phyloP scores from a whole-genome alignment of 2,329 filamentous ascomycete species.

The Incumbomyces delicatus region DNA sequence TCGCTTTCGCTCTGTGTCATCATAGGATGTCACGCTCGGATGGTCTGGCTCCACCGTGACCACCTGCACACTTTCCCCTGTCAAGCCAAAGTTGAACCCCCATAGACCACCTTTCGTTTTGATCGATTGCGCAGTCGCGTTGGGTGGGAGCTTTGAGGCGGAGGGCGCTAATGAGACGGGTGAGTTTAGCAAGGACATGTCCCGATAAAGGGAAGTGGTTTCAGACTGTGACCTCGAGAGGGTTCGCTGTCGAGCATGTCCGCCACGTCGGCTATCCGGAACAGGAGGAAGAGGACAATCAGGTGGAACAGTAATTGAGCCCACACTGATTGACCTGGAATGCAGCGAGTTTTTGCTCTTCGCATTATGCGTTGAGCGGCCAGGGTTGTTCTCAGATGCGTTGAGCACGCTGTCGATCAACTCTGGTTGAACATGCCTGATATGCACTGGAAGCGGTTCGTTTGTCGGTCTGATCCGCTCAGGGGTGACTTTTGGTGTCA shows the following conservation, averaged over 20 bases:
- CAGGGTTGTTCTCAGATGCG: constrained; percentile 26
- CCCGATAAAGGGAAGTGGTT: background rate
- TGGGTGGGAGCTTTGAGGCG: background rate
- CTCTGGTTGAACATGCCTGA: background rate
- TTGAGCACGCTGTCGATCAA: constrained; percentile 7
- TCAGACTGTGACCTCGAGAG: background rate
- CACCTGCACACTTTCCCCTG: background rate
- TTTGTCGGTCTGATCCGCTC: constrained; percentile 11
- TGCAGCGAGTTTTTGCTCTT: background rate
- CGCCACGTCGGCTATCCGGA: constrained; percentile 13
- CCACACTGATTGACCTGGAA: constrained; percentile 15
- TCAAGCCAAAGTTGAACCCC: background rate
- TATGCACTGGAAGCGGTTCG: background rate
- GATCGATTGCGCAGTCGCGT: background rate
- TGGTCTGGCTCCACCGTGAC: background rate
- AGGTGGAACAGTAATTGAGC: constrained; percentile 26
- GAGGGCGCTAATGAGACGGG: background rate
- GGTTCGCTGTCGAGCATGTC: background rate
- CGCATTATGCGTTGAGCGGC: constrained; percentile 9
- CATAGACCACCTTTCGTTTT: constrained; percentile 5
- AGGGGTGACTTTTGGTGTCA: constrained; percentile 27
- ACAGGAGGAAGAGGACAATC: constrained; percentile 29
- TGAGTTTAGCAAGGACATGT: constrained; percentile 1
- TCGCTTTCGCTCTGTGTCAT: background rate
- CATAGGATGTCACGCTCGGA: background rate